Conservation (phyloP, 2,329 filamentous ascomycete genomes). For the Dactylellina sp. region DNA sequence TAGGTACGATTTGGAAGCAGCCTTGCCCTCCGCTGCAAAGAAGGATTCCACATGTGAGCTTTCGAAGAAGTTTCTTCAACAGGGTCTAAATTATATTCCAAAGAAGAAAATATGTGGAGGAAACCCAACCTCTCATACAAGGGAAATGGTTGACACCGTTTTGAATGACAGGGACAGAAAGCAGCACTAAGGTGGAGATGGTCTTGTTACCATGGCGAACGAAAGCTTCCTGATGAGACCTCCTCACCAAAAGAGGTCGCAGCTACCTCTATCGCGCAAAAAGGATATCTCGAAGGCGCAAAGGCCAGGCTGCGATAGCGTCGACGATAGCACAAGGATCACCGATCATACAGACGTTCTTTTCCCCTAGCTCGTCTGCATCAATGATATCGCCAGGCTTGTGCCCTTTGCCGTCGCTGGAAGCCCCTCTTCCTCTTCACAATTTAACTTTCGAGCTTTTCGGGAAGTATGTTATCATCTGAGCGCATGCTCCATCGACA, state of each 20-base stretch:
- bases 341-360: constrained; percentile 11
- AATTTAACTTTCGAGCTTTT: constrained; percentile 44
- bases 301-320: too few species aligned
- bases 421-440: background rate
- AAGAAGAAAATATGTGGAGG: constrained; percentile 46
- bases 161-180: constrained; percentile 21
- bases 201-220: constrained; percentile 56
- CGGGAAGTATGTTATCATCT: constrained; percentile 56
- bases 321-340: background rate
- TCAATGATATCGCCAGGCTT: constrained; percentile 15
- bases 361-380: background rate
- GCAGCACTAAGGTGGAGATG: constrained; percentile 51
- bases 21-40: constrained; percentile 26
- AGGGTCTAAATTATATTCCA: constrained; percentile 40
- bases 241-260: too few species aligned
- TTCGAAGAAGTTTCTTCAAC: constrained; percentile 12
- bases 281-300: too few species aligned
- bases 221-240: background rate
- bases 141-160: constrained; percentile 30
- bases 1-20: constrained; percentile 4
- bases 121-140: constrained; percentile 25
- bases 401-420: too few species aligned
- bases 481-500: constrained; percentile 54
- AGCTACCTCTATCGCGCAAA: too few species aligned
- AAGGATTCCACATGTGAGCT: constrained; percentile 3